phyloP scores from a whole-genome alignment of 805 yeast genomes.

The Cyberlindnera mrakii region DNA sequence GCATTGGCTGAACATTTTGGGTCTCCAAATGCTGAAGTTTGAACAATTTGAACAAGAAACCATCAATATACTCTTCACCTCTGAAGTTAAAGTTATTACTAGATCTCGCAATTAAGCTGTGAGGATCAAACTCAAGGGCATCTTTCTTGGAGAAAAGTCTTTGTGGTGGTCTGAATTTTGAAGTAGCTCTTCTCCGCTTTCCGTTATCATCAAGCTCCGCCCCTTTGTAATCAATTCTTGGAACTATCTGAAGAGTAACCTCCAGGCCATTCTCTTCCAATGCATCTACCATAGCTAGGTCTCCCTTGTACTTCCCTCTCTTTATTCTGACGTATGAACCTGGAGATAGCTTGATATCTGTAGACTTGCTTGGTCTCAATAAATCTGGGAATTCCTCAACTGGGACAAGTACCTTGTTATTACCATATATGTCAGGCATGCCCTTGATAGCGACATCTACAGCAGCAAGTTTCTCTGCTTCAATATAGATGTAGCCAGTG shows the following conservation, averaged over 20 bases:
- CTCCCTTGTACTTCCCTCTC: conserved; percentile 89
- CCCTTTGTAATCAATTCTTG: conserved; percentile 88
- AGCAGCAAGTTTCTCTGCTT: conserved; percentile 90
- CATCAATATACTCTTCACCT: conserved; percentile 86
- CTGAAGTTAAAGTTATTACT: conserved; percentile 63
- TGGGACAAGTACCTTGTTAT: conserved; percentile 81
- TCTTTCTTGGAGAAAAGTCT: conserved; percentile 83
- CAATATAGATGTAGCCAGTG: conserved; percentile 87
- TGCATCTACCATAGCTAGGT: conserved; percentile 88
- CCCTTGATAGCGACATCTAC: conserved; percentile 86
- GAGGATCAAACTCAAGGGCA: conserved; percentile 79
- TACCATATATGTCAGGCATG: conserved; percentile 74
- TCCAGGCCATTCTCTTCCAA: conserved; percentile 92
- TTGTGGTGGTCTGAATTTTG: conserved; percentile 75
- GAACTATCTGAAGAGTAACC: conserved; percentile 88
- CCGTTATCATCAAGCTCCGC: conserved; percentile 45
- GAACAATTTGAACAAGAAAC: conserved; percentile 81
- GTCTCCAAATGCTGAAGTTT: conserved; percentile 77
- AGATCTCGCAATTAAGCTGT: conserved; percentile 61
- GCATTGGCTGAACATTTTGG: conserved; percentile 74
- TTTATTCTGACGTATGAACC: conserved; percentile 89
- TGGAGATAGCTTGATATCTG: conserved; percentile 82
- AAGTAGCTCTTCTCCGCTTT: conserved; percentile 48
- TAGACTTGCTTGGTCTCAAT: conserved; percentile 80
- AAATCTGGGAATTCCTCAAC: conserved; percentile 93